These are phyloP conservation scores for Thielaviopsis cerberus DNA, from an alignment of 2,329 filamentous ascomycete genomes.

Conservation along the genomic window DNA sequence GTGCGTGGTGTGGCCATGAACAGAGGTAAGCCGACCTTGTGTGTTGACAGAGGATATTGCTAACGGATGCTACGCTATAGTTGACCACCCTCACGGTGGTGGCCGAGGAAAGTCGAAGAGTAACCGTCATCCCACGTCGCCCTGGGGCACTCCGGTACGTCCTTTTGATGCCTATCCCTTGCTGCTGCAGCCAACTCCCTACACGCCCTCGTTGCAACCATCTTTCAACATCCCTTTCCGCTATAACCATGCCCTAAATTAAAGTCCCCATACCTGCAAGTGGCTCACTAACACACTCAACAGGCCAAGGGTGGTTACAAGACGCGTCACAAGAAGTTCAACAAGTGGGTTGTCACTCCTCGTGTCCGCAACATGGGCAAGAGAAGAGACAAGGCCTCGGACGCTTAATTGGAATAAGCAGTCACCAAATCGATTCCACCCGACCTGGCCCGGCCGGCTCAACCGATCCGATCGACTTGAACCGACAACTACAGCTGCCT, in stretches of 20 bases:
- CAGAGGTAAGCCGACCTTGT: constrained; percentile 40
- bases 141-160: constrained; percentile 88
- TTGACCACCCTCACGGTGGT: constrained; percentile 95
- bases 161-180: not conserved
- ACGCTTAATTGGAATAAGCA: constrained; percentile 2
- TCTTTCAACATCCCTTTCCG: not conserved
- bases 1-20: constrained; percentile 98
- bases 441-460: too few species aligned
- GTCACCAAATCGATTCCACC: not conserved
- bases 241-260: not conserved
- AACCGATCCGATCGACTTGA: not conserved
- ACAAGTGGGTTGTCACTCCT: constrained; percentile 75
- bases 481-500: not conserved
- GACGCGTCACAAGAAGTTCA: constrained; percentile 76
- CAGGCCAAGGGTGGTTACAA: constrained; percentile 76
- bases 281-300: constrained; percentile 17
- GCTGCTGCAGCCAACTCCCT: too few species aligned
- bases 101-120: constrained; percentile 98
- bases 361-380: constrained; percentile 81
- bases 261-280: not conserved
- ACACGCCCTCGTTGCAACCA: not conserved
- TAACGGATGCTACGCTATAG: constrained; percentile 21
- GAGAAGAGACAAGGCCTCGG: constrained; percentile 44
- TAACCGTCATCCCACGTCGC: constrained; percentile 84
- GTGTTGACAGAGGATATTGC: not conserved